Percentiles rank a stretch among this genome's conserved stretches.
These are phyloP conservation scores for Centrapalus pauciflorus DNA, from an alignment of 129 eudicot species.

Conservation along the genomic window DNA sequence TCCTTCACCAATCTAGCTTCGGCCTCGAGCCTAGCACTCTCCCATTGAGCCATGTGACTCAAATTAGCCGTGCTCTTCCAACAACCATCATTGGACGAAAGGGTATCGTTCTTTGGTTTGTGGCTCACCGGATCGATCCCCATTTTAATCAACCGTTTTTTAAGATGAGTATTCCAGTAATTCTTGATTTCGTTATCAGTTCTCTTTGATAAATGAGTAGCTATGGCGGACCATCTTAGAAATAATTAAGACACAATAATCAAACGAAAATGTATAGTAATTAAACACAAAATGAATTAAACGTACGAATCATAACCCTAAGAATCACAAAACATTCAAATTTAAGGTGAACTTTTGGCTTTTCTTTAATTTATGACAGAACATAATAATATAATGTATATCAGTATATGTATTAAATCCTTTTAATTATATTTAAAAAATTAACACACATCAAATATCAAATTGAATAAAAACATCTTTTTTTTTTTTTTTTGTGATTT, in stretches of 20 bases:
- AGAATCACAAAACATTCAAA: constrained; percentile 13
- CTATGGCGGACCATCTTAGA: constrained; percentile 78
- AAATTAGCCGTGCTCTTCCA: constrained; percentile 60
- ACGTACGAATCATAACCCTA: neutral
- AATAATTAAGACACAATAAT: constrained; percentile 16
- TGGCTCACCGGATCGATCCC: constrained; percentile 78
- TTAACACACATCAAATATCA: neutral
- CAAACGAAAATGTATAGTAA: neutral
- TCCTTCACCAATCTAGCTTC: constrained; percentile 77
- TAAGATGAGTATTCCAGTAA: constrained; percentile 71
- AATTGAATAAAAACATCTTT: neutral
- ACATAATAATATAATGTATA: too few relatives aligned
- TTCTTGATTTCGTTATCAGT: constrained; percentile 76
- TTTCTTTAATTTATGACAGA: too few relatives aligned
- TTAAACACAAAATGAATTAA: neutral
- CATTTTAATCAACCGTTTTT: constrained; percentile 61
- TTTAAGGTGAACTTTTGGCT: too few relatives aligned
- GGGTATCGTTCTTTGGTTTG: constrained; percentile 56
- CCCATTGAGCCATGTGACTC: constrained; percentile 99
- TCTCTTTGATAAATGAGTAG: constrained; percentile 67
- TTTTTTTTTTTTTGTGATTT: neutral
- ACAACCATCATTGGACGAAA: constrained; percentile 30
- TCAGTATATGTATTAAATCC: too few relatives aligned
- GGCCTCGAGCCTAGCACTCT: constrained; percentile 92
- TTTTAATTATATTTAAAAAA: neutral